Percentiles rank a stretch among this genome's conserved stretches.
Conservation (phyloP, 2,329 filamentous ascomycete species). For the Aspergillus sp. region DNA sequence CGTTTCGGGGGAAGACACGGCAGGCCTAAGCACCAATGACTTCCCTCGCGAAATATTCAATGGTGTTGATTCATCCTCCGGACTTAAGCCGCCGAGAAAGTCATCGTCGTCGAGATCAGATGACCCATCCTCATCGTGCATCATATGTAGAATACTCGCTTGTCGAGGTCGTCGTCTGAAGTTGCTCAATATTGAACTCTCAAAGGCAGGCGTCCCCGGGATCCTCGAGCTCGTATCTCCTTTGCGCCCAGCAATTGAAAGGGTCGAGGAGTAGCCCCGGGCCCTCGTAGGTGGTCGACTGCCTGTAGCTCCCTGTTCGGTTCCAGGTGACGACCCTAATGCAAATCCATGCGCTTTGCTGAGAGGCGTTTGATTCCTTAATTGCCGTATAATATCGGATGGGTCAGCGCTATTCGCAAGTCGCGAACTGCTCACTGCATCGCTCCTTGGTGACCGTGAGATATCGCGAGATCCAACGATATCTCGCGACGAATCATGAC, state of each 20-base stretch:
- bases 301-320: conserved; percentile 31
- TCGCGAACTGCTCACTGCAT: conserved; percentile 5
- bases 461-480: conserved; percentile 1
- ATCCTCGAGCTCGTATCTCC: conserved; percentile 35
- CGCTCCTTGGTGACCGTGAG: conserved; percentile 1
- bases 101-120: conserved; percentile 40
- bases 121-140: conserved; percentile 42
- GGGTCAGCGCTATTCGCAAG: conserved; percentile 11
- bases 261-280: conserved; percentile 41
- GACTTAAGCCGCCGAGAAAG: conserved; percentile 44
- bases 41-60: conserved; percentile 37
- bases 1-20: conserved; percentile 24
- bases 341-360: conserved; percentile 32
- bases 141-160: conserved; percentile 46
- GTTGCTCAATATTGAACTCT: conserved; percentile 45
- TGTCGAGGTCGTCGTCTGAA: conserved; percentile 46
- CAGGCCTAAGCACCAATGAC: conserved; percentile 25
- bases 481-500: not conserved
- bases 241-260: conserved; percentile 39
- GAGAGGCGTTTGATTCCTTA: conserved; percentile 32
- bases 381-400: conserved; percentile 20
- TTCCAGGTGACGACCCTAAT: conserved; percentile 36
- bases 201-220: conserved; percentile 42
- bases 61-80: conserved; percentile 48
- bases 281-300: conserved; percentile 38